phyloP scores from a whole-genome alignment of 495 filamentous ascomycete species.

The Penicillium tannophilum region DNA sequence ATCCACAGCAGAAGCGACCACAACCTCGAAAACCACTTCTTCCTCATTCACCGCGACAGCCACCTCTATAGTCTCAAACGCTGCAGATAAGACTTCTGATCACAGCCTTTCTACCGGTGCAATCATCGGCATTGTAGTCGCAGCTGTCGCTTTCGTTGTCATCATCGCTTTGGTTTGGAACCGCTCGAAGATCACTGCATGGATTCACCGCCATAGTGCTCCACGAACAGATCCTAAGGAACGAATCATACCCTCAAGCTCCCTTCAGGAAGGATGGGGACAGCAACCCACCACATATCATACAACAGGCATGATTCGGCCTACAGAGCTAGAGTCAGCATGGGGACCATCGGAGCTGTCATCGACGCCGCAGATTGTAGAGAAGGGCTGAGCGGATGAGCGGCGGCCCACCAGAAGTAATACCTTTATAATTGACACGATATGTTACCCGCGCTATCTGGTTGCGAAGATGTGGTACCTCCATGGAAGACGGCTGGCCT shows the following conservation, averaged over 20 bases:
- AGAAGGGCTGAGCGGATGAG: background rate
- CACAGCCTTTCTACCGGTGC: background rate
- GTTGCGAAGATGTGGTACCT: no score
- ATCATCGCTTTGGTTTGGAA: slow-evolving; percentile 6
- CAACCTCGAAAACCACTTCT: background rate
- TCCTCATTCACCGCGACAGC: background rate
- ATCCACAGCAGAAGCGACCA: background rate
- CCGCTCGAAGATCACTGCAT: slow-evolving; percentile 3
- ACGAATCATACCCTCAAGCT: background rate
- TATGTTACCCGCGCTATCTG: no score
- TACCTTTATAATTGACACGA: no score
- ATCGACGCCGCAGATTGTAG: background rate
- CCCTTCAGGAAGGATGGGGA: background rate
- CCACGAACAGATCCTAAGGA: background rate
- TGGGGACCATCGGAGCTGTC: background rate
- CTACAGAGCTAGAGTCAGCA: background rate
- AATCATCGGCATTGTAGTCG: slow-evolving; percentile 8
- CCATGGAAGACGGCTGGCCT: no score
- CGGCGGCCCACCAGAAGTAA: no score
- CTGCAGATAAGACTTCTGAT: background rate
- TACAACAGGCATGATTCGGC: background rate
- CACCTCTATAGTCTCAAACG: background rate
- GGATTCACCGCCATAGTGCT: background rate
- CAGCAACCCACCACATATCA: background rate
- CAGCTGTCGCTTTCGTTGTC: slow-evolving; percentile 3